phyloP scores from a whole-genome alignment of 371 early-diverging fungal genomes.

The Mortierella sp. region DNA sequence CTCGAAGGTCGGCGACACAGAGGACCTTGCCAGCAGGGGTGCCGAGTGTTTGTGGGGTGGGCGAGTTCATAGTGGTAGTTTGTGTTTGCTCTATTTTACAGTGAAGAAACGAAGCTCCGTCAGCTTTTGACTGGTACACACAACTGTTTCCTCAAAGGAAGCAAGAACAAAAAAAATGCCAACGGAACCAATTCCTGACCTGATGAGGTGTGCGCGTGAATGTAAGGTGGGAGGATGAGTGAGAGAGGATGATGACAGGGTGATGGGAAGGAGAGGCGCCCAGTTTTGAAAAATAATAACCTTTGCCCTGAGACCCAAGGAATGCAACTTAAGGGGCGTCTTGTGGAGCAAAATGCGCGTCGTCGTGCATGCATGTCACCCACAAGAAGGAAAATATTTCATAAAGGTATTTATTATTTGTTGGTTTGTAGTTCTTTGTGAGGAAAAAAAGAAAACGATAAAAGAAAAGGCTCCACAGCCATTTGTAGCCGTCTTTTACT shows the following conservation, averaged over 20 bases:
- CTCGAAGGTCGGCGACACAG: conserved; percentile 55
- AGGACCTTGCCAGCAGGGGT: conserved; percentile 56
- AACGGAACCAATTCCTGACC: too few relatives aligned
- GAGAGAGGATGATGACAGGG: background rate
- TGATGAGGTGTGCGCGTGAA: too few relatives aligned
- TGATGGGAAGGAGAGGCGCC: background rate
- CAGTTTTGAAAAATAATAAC: background rate
- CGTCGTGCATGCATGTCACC: background rate
- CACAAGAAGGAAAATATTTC: background rate
- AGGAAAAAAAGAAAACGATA: background rate
- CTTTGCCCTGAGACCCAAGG: background rate
- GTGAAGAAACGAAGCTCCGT: too few relatives aligned
- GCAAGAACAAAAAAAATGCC: too few relatives aligned
- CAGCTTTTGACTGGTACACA: too few relatives aligned
- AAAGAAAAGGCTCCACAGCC: background rate
- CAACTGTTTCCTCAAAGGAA: too few relatives aligned
- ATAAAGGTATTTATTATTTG: too few relatives aligned
- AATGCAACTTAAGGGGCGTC: background rate
- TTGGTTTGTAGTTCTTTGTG: too few relatives aligned
- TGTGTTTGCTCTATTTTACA: background rate
- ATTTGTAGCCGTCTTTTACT: background rate
- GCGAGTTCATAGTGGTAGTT: conserved; percentile 34
- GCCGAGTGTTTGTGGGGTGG: conserved; percentile 34
- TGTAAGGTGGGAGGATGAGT: background rate
- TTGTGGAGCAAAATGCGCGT: background rate